Evolutionary conservation across 1,139 yeast genomes (phyloP).

Genomic region (Taphrina wiesneri): DNA sequence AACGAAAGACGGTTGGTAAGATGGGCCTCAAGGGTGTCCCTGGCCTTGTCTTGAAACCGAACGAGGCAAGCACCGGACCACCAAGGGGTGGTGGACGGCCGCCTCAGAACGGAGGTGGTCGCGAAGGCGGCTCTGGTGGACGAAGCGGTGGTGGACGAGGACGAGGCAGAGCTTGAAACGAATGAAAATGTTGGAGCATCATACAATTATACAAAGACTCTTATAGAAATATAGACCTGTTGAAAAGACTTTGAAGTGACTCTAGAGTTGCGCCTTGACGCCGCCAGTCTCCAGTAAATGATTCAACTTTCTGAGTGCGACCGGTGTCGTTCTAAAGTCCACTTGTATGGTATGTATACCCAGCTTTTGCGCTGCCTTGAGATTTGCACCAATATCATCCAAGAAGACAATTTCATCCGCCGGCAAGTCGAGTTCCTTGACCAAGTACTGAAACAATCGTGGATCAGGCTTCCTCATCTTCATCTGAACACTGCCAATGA

Average conservation of each 20-base stretch:
- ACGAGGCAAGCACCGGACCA: conserved; percentile 9
- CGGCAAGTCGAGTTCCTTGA: conserved; percentile 17
- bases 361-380: conserved; percentile 21
- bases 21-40: conserved; percentile 34
- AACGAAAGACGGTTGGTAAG: conserved; percentile 30
- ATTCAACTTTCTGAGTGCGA: conserved; percentile 13
- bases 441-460: conserved; percentile 6
- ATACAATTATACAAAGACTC: background rate
- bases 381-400: conserved; percentile 23
- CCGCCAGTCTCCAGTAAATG: conserved; percentile 9
- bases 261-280: conserved; percentile 12
- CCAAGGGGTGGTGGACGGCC: conserved; percentile 20
- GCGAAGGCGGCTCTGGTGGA: background rate
- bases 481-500: conserved; percentile 30
- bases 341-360: conserved; percentile 31
- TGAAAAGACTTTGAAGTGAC: background rate
- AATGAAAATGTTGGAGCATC: background rate
- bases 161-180: background rate
- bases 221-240: background rate
- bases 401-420: conserved; percentile 22
- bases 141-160: conserved; percentile 13
- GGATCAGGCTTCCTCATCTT: conserved; percentile 31
- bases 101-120: conserved; percentile 16
- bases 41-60: conserved; percentile 19
- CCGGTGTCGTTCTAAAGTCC: conserved; percentile 30